Evolutionary conservation across 129 eudicot genomes (phyloP).

Genomic region (Flaveria linearis): DNA sequence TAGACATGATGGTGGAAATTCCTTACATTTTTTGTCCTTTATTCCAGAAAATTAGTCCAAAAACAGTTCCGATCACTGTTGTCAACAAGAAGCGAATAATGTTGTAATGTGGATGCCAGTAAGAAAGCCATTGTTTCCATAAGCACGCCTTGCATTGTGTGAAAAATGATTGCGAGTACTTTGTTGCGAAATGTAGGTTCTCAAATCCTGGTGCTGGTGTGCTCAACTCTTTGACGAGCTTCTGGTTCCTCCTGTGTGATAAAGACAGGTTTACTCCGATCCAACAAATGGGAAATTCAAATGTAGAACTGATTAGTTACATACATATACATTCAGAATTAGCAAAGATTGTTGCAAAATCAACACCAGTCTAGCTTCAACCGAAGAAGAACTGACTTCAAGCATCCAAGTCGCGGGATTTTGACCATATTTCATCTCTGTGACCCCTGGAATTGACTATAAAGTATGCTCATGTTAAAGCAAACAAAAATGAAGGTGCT

Average conservation of each 20-base stretch:
- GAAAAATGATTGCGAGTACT: slow-evolving; percentile 53
- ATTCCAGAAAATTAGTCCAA: slow-evolving; percentile 72
- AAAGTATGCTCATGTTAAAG: too few relatives aligned
- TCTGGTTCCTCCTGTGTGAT: slow-evolving; percentile 46
- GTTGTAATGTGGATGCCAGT: slow-evolving; percentile 44
- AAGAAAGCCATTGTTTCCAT: slow-evolving; percentile 69
- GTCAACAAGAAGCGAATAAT: slow-evolving; percentile 66
- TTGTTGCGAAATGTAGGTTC: slow-evolving; percentile 44
- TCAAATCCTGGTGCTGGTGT: slow-evolving; percentile 37
- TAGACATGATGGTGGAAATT: too few relatives aligned
- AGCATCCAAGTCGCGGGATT: slow-evolving; percentile 92
- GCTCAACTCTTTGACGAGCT: slow-evolving; percentile 48
- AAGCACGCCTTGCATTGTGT: slow-evolving; percentile 65
- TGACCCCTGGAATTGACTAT: slow-evolving; percentile 36
- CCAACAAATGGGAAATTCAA: not conserved
- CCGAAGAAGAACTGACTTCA: slow-evolving; percentile 48
- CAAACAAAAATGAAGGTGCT: too few relatives aligned
- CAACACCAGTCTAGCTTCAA: slow-evolving; percentile 58
- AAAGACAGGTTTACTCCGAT: not conserved
- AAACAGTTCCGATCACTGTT: slow-evolving; percentile 44
- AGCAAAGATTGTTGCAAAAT: slow-evolving; percentile 52
- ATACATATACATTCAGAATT: slow-evolving; percentile 57
- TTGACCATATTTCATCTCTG: slow-evolving; percentile 51
- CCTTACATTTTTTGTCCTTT: slow-evolving; percentile 55
- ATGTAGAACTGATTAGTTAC: not conserved